Base-by-base conservation (phyloP, 345 rosid species). In the Brassica nigra region DNA sequence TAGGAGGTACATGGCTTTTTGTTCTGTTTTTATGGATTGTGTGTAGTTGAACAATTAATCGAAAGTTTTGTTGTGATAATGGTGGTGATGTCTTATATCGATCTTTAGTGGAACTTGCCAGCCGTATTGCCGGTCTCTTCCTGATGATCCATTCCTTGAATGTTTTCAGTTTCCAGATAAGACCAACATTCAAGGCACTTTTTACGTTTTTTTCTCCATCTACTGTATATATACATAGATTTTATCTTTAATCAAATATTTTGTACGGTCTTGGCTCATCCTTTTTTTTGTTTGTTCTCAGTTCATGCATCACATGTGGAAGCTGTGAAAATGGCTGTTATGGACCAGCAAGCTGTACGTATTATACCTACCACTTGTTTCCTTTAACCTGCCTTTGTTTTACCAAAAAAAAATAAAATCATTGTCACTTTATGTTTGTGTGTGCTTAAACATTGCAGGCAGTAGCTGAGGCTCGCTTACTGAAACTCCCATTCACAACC, bases 401-500 rank as follows among this genome's bases (percentile, higher is more conserved):
- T 12, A 27, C 28, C n/a, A 9, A 10, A 10, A 9, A 4, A 6
- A 30, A 15, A 49, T 15, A 15, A 27, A 0, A 37, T 1, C 1
- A 37, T 37, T 55, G 9, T 58, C 62, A 23, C 10, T 79, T 44
- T 55, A 1, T 34, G 47, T 65, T 57, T 9, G 15, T 54, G 0
- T 29, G 44, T 67, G 5, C 6, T 66, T 31, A 4, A 71, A 62
- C 77, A 29, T 65, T 85, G 78, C 84, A 95, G 99, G 98, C 91
- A 15, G 85, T 88, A 29, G 83, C 85, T 59, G 85, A 79, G 70
- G 89, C 91, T 71, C 83, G 77, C 39, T 81, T 95, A 79, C 87
- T 95, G 73, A 95, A 95, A 65, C 92, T 93, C 83, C 86, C 97
- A 10, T 95, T 93, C 86, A 87, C 98, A 76, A 95, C 94, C 66